Conservation (phyloP, 2,329 filamentous ascomycete genomes). For the Nemania serpens region DNA sequence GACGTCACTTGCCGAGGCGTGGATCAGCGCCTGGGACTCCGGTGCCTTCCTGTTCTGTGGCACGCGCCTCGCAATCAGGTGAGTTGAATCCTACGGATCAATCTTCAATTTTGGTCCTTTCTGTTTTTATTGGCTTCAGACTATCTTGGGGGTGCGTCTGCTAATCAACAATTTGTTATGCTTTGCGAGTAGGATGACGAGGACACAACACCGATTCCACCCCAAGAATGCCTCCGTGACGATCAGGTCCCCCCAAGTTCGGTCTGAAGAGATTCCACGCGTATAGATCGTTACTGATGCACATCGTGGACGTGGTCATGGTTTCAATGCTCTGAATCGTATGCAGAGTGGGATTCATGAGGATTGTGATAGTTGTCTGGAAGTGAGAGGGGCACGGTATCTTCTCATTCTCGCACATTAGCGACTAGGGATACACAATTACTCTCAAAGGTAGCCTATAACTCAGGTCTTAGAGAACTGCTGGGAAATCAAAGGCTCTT, state of each 20-base stretch:
- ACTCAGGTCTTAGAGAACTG: too few relatives aligned
- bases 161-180: neutral
- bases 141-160: neutral
- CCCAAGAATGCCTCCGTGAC: neutral
- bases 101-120: too few relatives aligned
- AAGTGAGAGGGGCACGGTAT: neutral
- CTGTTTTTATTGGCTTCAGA: neutral
- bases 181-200: neutral
- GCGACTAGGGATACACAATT: neutral
- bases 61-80: neutral
- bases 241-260: slow-evolving; percentile 5
- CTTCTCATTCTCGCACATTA: neutral
- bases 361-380: neutral
- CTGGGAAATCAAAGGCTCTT: too few relatives aligned
- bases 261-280: neutral
- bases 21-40: slow-evolving; percentile 3
- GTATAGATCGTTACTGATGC: neutral
- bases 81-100: neutral
- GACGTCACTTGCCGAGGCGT: neutral
- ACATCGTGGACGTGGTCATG: neutral
- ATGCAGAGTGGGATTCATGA: too few relatives aligned
- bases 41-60: slow-evolving; percentile 6
- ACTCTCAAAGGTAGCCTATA: neutral
- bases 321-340: too few relatives aligned
- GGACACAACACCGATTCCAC: slow-evolving; percentile 2